phyloP scores from a whole-genome alignment of 768 basidiomycete species.

The Ramaria rubella region DNA sequence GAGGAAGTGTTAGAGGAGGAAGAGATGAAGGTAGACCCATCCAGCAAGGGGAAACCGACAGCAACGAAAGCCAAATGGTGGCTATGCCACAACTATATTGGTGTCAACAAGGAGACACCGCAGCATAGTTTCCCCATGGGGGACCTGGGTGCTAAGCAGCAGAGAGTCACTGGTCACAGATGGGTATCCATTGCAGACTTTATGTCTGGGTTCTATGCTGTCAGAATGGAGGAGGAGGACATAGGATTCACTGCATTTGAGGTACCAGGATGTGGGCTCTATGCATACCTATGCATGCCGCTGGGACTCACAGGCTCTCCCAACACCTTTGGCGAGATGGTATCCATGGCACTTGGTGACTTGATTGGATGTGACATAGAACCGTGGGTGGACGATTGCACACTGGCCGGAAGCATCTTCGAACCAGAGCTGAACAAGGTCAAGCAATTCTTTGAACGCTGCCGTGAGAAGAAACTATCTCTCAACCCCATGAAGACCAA shows the following conservation, averaged over 20 bases:
- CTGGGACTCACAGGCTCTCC: slow-evolving; percentile 14
- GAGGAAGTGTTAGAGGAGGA: background rate
- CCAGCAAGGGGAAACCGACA: slow-evolving; percentile 7
- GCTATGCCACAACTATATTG: slow-evolving; percentile 32
- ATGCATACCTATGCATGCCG: slow-evolving; percentile 16
- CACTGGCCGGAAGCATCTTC: slow-evolving; percentile 27
- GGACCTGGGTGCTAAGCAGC: slow-evolving; percentile 35
- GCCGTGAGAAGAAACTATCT: slow-evolving; percentile 31
- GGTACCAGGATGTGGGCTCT: slow-evolving; percentile 2
- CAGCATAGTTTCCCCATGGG: slow-evolving; percentile 21
- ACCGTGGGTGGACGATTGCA: slow-evolving; percentile 24
- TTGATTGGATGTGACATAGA: slow-evolving; percentile 12
- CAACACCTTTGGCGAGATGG: slow-evolving; percentile 16
- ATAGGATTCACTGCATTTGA: slow-evolving; percentile 9
- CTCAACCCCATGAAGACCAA: slow-evolving; percentile 24
- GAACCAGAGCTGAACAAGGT: slow-evolving; percentile 21
- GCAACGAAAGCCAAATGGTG: slow-evolving; percentile 23
- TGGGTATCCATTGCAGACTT: slow-evolving; percentile 32
- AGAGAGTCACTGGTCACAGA: slow-evolving; percentile 28
- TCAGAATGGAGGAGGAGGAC: slow-evolving; percentile 6
- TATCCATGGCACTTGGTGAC: slow-evolving; percentile 11
- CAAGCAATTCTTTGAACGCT: slow-evolving; percentile 20
- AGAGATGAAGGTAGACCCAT: background rate
- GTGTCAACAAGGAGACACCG: slow-evolving; percentile 22
- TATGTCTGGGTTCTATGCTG: slow-evolving; percentile 30